phyloP scores from a whole-genome alignment of 495 filamentous ascomycete species.

The Emericellopsis terricola region DNA sequence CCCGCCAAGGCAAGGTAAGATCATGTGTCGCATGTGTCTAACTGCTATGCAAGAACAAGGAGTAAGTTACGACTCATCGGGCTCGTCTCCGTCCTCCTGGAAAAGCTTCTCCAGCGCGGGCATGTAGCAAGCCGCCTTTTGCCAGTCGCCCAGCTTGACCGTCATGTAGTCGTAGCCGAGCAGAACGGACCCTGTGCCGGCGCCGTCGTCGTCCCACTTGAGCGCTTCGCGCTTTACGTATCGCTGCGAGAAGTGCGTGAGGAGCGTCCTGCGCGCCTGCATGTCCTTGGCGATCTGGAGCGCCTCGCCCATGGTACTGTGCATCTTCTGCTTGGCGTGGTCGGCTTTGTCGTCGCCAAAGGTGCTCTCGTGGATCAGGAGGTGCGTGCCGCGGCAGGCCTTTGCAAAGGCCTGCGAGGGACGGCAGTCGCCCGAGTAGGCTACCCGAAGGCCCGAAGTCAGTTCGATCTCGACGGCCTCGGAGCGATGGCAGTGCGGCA shows the following conservation, averaged over 20 bases:
- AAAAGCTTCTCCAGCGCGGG: conserved; percentile 56
- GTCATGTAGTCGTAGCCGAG: conserved; percentile 87
- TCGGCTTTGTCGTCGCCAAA: conserved; percentile 68
- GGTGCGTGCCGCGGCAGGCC: conserved; percentile 56
- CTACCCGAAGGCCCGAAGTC: conserved; percentile 62
- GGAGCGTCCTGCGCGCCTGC: conserved; percentile 52
- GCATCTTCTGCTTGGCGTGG: conserved; percentile 76
- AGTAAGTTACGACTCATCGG: no score
- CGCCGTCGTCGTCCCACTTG: conserved; percentile 10
- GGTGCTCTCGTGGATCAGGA: conserved; percentile 89
- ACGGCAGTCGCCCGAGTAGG: conserved; percentile 85
- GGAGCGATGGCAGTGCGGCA: conserved; percentile 64
- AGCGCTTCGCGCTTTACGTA: conserved; percentile 54
- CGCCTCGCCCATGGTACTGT: conserved; percentile 73
- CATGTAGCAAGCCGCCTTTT: conserved; percentile 51
- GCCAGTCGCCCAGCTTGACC: conserved; percentile 64
- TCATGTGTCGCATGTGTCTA: background rate
- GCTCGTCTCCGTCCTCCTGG: no score
- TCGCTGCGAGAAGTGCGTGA: conserved; percentile 93
- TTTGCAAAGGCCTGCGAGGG: conserved; percentile 48
- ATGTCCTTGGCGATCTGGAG: conserved; percentile 59
- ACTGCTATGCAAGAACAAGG: no score
- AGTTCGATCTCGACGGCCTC: conserved; percentile 63
- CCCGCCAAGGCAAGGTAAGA: background rate
- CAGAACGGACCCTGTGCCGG: conserved; percentile 32